phyloP scores from a whole-genome alignment of 2,329 filamentous ascomycete genomes.

The Colletotrichum sp. region DNA sequence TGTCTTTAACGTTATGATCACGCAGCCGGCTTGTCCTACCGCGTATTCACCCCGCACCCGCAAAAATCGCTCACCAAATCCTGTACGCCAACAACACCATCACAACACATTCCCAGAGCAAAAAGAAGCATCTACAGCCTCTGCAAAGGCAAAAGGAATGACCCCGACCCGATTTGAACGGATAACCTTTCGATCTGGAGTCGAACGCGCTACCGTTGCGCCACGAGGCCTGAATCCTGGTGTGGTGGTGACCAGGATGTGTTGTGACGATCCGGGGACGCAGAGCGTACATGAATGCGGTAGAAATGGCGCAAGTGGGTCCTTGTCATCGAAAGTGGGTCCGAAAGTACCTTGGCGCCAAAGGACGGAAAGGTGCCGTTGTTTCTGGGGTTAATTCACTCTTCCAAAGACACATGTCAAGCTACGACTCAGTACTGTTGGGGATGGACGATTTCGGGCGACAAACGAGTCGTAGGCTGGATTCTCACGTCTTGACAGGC shows the following conservation, averaged over 20 bases:
- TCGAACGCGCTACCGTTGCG: conserved; percentile 22
- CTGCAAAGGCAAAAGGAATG: background rate
- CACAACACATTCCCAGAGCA: background rate
- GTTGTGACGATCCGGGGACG: fast-evolving
- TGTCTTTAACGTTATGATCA: background rate
- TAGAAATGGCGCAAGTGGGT: background rate
- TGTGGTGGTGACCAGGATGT: background rate
- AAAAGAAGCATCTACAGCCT: background rate
- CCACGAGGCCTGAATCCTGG: background rate
- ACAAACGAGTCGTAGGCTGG: background rate
- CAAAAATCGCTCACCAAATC: background rate
- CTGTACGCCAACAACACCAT: background rate
- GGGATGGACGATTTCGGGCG: background rate
- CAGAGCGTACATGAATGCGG: background rate
- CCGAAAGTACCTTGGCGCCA: background rate
- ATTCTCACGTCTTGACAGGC: background rate
- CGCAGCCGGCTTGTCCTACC: background rate
- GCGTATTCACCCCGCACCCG: background rate
- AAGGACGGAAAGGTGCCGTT: background rate
- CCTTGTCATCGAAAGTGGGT: background rate
- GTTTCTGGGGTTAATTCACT: background rate
- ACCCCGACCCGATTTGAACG: conserved; percentile 21
- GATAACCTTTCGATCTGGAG: conserved; percentile 23
- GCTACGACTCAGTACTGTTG: background rate
- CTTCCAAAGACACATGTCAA: background rate